Conservation (phyloP, 2,329 filamentous ascomycete species). For the Talaromyces sp. region DNA sequence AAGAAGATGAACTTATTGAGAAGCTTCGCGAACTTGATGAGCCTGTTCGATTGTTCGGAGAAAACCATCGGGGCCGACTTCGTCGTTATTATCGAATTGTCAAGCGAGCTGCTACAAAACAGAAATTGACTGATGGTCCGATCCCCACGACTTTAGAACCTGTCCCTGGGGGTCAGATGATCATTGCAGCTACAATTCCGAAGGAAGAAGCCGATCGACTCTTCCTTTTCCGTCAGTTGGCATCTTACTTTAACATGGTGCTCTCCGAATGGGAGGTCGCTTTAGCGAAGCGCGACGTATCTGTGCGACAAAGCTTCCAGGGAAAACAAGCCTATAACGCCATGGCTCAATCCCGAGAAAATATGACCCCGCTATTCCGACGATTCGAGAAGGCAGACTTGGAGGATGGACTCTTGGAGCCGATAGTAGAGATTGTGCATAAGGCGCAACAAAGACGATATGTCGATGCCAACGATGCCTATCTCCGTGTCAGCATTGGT, state of each 20-base stretch:
- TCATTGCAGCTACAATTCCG: constrained; percentile 67
- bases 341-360: constrained; percentile 84
- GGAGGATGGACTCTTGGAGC: constrained; percentile 75
- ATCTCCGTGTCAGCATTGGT: constrained; percentile 87
- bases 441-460: constrained; percentile 89
- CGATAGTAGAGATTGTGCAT: constrained; percentile 87
- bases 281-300: constrained; percentile 61
- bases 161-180: constrained; percentile 86
- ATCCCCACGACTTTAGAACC: constrained; percentile 83
- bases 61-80: constrained; percentile 70
- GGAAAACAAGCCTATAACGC: constrained; percentile 80
- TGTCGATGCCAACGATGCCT: constrained; percentile 95
- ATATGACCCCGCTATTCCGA: constrained; percentile 86
- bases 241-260: constrained; percentile 97
- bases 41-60: constrained; percentile 78
- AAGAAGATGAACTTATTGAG: constrained; percentile 68
- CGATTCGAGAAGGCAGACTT: constrained; percentile 82
- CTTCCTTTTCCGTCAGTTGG: constrained; percentile 83
- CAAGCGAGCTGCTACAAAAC: constrained; percentile 41
- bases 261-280: constrained; percentile 82
- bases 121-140: constrained; percentile 67
- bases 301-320: constrained; percentile 70
- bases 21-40: constrained; percentile 73
- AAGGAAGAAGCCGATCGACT: constrained; percentile 66
- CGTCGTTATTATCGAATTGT: constrained; percentile 70